phyloP scores from a whole-genome alignment of 805 yeast genomes.

The Metschnikowia lachancei region DNA sequence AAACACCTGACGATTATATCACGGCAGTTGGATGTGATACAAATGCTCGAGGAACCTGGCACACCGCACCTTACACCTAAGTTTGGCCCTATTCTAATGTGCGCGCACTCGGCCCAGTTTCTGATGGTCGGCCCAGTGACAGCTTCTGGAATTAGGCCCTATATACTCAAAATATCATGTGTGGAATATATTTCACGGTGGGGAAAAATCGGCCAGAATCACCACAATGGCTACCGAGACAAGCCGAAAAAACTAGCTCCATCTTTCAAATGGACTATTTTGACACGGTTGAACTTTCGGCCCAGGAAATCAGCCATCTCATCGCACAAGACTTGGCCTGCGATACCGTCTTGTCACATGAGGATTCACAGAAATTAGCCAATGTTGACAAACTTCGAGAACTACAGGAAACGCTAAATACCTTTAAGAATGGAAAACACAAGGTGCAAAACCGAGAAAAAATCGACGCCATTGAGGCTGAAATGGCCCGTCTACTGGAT shows the following conservation, averaged over 20 bases:
- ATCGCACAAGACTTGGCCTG: slow-evolving; percentile 9
- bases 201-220: background rate
- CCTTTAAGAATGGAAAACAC: slow-evolving; percentile 19
- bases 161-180: slow-evolving; percentile 8
- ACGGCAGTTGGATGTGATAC: background rate
- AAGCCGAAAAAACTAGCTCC: background rate
- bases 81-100: background rate
- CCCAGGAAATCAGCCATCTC: slow-evolving; percentile 7
- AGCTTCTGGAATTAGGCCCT: background rate
- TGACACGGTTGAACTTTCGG: slow-evolving; percentile 1
- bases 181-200: slow-evolving; percentile 18
- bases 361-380: slow-evolving; percentile 29
- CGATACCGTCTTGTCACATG: slow-evolving; percentile 7
- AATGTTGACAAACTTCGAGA: slow-evolving; percentile 27
- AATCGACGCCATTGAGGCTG: slow-evolving; percentile 4
- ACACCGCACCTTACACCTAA: background rate
- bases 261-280: background rate
- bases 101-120: background rate
- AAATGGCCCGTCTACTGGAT: slow-evolving; percentile 9
- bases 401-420: slow-evolving; percentile 24
- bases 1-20: no score
- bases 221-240: slow-evolving; percentile 2
- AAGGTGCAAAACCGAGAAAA: slow-evolving; percentile 22
- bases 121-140: background rate
- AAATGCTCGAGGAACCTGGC: background rate